Base-by-base conservation (phyloP, 805 yeast species). In the Candida schatavii region DNA sequence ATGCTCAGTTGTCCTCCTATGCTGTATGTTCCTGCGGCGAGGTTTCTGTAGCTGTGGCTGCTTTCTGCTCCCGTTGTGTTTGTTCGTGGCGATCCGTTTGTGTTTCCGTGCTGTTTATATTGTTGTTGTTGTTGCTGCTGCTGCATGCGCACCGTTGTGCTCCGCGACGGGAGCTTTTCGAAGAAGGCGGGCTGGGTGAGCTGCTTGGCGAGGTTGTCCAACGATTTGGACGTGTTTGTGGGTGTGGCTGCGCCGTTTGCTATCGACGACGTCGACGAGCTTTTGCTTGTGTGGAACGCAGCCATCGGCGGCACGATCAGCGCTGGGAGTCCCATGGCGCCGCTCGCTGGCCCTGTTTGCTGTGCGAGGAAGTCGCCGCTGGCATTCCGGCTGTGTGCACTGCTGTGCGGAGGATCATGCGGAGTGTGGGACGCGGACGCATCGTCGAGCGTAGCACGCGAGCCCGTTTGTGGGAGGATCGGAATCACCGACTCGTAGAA, bases 401-500 rank as follows among this genome's bases (percentile, higher is more conserved):
- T 41, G 11, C 40, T 29, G 11, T 38, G 40, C 3, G 39, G 40
- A n/a, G 43, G 31, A 10, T 46, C 14, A 19, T n/a, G 31, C 27
- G 9, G 33, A 34, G 26, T 28, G 13, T 25, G 25, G 13, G 17
- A 35, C 14, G 18, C n/a, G n/a, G 40, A 37, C 30, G 42, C 27
- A 13, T 31, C 33, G 31, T 39, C 26, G 45, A 43, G 17, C 64
- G 66, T 37, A 17, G 10, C 34, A 11, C 14, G 13, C 5, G 29
- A 15, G 7, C 14, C 37, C n/a, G 37, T 4, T 6, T 22, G 15
- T 6, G 37, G 37, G 19, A 35, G 37, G n/a, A 35, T 35, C 19
- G 75, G 75, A 41, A 70, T 68, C 44, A 70, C 56, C 5, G 67
- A 43, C 38, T 70, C 72, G 56, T 70, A 70, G 46, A 69, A 68